Evolutionary conservation across 495 filamentous ascomycete species (phyloP).

Genomic region (Amorphotheca resinae): DNA sequence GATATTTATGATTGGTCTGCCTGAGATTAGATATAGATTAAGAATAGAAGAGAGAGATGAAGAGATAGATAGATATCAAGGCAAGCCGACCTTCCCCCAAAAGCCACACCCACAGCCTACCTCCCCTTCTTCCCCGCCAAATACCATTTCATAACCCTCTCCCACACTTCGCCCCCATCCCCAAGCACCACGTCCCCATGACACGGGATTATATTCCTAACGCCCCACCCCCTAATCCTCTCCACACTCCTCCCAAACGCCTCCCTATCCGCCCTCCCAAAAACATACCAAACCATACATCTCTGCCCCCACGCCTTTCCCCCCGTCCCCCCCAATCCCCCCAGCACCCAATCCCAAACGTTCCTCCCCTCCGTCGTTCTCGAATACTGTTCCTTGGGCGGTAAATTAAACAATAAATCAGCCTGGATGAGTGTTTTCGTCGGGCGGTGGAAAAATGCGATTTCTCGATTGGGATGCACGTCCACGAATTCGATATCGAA

Average conservation of each 20-base stretch:
- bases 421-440: slow-evolving; percentile 77
- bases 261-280: slow-evolving; percentile 47
- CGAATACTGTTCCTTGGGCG: slow-evolving; percentile 73
- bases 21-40: too few relatives aligned
- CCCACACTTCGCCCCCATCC: slow-evolving; percentile 62
- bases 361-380: slow-evolving; percentile 39
- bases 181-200: slow-evolving; percentile 85
- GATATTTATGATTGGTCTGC: too few relatives aligned
- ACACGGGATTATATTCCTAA: slow-evolving; percentile 78
- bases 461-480: slow-evolving; percentile 70
- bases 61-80: too few relatives aligned
- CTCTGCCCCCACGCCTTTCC: slow-evolving; percentile 62
- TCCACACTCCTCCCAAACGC: slow-evolving; percentile 56
- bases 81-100: too few relatives aligned
- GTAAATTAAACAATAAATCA: slow-evolving; percentile 86
- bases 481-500: slow-evolving; percentile 79
- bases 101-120: background rate
- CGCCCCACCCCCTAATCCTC: slow-evolving; percentile 70
- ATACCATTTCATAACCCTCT: slow-evolving; percentile 80
- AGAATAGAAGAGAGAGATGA: too few relatives aligned
- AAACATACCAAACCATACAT: slow-evolving; percentile 69
- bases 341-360: slow-evolving; percentile 47
- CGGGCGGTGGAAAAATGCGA: slow-evolving; percentile 77
- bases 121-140: slow-evolving; percentile 38
- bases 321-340: slow-evolving; percentile 43